Evolutionary conservation across 129 eudicot species (phyloP).

Genomic region (Logfia minima): DNA sequence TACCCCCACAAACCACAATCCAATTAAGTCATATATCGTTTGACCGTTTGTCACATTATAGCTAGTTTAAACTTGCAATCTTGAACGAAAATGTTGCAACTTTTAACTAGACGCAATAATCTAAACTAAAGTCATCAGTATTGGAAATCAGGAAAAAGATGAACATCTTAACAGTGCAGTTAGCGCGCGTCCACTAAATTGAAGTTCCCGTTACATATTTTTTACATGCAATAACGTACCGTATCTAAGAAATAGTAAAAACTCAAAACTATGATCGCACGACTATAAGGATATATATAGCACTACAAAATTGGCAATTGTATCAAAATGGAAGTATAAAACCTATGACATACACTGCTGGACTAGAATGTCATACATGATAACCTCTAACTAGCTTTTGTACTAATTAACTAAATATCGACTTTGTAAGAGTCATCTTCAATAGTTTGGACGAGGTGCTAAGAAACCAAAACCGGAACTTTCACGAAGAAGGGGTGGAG

Average conservation of each 20-base stretch:
- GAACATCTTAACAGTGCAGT: too few species aligned
- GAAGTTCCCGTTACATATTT: background rate
- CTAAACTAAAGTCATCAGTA: background rate
- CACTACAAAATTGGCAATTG: conserved; percentile 31
- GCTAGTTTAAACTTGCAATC: background rate
- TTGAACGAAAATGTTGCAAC: too few species aligned
- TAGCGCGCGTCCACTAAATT: background rate
- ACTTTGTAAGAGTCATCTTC: conserved; percentile 15
- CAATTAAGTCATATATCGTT: too few species aligned
- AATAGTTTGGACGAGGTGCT: conserved; percentile 38
- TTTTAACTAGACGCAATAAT: background rate
- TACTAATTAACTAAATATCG: conserved; percentile 16
- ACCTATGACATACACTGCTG: conserved; percentile 25
- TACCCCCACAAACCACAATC: too few species aligned
- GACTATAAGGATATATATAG: background rate
- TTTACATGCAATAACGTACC: background rate
- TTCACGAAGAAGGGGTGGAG: conserved; percentile 78
- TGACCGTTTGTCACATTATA: too few species aligned
- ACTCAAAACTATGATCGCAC: background rate
- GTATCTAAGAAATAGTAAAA: background rate
- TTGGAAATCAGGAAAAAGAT: background rate
- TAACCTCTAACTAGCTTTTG: background rate
- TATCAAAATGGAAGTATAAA: conserved; percentile 5
- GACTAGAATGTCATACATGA: conserved; percentile 11
- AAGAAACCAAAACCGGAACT: conserved; percentile 71